Base-by-base conservation (phyloP, 495 filamentous ascomycete genomes). In the Neurospora tetraspora region DNA sequence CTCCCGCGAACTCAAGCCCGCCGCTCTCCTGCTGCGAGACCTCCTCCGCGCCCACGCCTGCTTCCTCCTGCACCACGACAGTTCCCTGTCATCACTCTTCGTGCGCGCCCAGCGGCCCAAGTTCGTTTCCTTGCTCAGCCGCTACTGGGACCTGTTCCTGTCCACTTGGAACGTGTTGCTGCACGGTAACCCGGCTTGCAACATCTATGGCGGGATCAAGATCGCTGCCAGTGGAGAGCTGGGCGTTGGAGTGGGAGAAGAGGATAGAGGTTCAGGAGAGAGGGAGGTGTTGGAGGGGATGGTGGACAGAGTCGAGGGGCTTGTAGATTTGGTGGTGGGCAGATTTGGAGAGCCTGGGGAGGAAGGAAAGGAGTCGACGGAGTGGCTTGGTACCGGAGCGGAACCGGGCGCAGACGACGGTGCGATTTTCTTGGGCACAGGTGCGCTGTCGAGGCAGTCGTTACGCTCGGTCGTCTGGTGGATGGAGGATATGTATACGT, bases 171-270 rank as follows among this genome's bases (percentile, higher is more conserved):
- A 97, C 73, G 89, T 98, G 20, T 86, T 98, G 59, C 84, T 98
- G 43, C 91, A 93, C 77, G 96, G 94, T 23, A 97, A 96, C 73
- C 96, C 96, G 4, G 90, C 90, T 5, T 88, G 90, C 5, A 90
- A 90, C 72, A 86, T 96, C 4, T 93, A 92, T 76, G 89, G 91
- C 34, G 93, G 93, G 3, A 88, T 97, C 74, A 97, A 97, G 81
- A 88, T 98, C 59, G 93, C 96, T 18, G 93, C 91, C 36, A 92
- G 93, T 43, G 96, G 95, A 7, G 94, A 97, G 81, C 89, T 97
- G 34, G 96, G 96, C 20, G 88, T 97, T 18, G 96, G 96, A 1
- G 94, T 98, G 14, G 96, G 94, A 39, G 94, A 97, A 78, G 94
- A 97, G 82, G 93, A 97, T 73, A 89, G 94, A 83, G 94, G 94